Conservation (phyloP, 345 rosid genomes). For the Toxicodendron radicans region DNA sequence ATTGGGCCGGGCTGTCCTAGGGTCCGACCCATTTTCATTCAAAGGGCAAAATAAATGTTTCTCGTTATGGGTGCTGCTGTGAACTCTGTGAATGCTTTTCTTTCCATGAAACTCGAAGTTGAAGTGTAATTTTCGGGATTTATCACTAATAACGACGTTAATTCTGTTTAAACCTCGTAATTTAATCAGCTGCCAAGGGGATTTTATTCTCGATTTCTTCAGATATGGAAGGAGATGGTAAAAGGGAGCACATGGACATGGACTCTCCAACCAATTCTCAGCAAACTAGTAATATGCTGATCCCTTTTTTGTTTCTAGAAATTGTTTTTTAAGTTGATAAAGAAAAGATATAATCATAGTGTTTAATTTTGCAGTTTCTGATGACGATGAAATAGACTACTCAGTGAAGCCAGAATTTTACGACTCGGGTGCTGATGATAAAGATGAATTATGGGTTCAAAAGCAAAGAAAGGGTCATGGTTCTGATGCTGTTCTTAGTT, state of each 20-base stretch:
- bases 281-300: slow-evolving; percentile 35
- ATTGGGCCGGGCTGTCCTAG: no score
- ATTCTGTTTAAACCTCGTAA: no score
- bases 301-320: neutral
- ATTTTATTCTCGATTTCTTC: no score
- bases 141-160: no score
- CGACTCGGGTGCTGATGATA: slow-evolving; percentile 65
- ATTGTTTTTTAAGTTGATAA: no score
- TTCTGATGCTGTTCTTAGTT: slow-evolving; percentile 82
- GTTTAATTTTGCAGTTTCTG: slow-evolving; percentile 50
- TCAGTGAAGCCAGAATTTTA: slow-evolving; percentile 67
- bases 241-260: slow-evolving; percentile 5
- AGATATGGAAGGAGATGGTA: slow-evolving; percentile 24
- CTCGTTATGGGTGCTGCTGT: no score
- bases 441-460: slow-evolving; percentile 66
- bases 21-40: no score
- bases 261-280: slow-evolving; percentile 42
- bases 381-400: slow-evolving; percentile 79
- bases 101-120: no score
- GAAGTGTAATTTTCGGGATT: no score
- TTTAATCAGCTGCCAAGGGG: no score
- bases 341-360: neutral
- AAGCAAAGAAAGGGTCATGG: slow-evolving; percentile 50
- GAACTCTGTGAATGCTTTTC: no score
- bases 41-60: no score